These are phyloP conservation scores for Begonia loranthoides DNA, from an alignment of 306 rosid genomes.

Conservation along the genomic window DNA sequence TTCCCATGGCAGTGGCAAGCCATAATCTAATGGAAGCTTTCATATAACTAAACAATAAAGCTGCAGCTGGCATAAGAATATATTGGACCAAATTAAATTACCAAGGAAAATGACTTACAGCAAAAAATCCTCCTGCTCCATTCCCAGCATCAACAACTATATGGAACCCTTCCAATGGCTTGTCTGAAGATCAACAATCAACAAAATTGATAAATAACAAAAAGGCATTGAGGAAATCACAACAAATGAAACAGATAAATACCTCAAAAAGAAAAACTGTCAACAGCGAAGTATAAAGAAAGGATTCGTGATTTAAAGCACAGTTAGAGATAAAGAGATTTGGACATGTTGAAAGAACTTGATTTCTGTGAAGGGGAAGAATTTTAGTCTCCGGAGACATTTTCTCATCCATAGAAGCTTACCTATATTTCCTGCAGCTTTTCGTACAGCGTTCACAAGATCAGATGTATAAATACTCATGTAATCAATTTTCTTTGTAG, in stretches of 20 bases:
- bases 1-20: too few species aligned
- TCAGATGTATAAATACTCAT: slow-evolving; percentile 72
- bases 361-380: too few species aligned
- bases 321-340: too few species aligned
- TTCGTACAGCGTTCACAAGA: slow-evolving; percentile 76
- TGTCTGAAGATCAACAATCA: slow-evolving; percentile 31
- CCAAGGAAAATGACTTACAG: slow-evolving; percentile 29
- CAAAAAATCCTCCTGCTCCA: slow-evolving; percentile 94
- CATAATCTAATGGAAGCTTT: too few species aligned
- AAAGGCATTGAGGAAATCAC: slow-evolving; percentile 3
- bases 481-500: slow-evolving; percentile 57
- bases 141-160: slow-evolving; percentile 93
- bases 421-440: slow-evolving; percentile 88
- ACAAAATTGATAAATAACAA: not conserved
- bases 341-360: too few species aligned
- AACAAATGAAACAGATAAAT: slow-evolving; percentile 1
- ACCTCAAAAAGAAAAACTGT: too few species aligned
- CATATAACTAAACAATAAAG: too few species aligned
- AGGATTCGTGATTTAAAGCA: too few species aligned
- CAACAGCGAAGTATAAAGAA: too few species aligned
- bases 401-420: slow-evolving; percentile 4
- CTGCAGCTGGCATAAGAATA: too few species aligned
- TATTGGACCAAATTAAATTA: too few species aligned
- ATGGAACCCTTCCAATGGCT: slow-evolving; percentile 90
- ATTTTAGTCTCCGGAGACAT: too few species aligned